phyloP scores from a whole-genome alignment of 306 rosid genomes.

The Argentina anserina region DNA sequence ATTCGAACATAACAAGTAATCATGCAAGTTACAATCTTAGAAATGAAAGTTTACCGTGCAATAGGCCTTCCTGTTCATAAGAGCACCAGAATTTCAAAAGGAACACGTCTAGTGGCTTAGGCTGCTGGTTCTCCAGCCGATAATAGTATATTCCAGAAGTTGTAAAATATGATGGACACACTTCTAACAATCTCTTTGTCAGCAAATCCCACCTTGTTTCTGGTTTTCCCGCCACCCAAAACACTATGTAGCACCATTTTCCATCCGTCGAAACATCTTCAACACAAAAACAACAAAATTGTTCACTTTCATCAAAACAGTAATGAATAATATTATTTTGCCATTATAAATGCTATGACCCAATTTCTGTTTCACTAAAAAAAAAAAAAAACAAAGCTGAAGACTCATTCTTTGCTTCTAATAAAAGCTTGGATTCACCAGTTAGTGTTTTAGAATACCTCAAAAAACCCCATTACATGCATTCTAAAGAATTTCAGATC shows the following conservation, averaged over 20 bases:
- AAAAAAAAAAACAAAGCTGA: background rate
- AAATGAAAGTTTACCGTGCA: constrained; percentile 38
- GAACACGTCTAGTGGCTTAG: constrained; percentile 38
- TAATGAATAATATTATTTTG: background rate
- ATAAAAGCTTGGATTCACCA: background rate
- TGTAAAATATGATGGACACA: constrained; percentile 49
- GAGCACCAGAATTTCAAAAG: constrained; percentile 60
- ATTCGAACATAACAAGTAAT: background rate
- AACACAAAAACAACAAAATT: background rate
- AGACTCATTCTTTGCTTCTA: constrained; percentile 1
- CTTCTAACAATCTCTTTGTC: constrained; percentile 49
- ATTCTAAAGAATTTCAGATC: constrained; percentile 10
- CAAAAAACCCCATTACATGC: background rate
- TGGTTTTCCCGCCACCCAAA: constrained; percentile 52
- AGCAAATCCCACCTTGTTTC: constrained; percentile 47
- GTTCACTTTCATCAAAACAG: background rate
- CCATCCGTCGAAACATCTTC: constrained; percentile 55
- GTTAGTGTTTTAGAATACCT: background rate
- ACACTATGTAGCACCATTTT: constrained; percentile 57
- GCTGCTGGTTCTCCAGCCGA: constrained; percentile 35
- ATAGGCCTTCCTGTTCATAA: constrained; percentile 42
- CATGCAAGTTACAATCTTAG: background rate
- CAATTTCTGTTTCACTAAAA: background rate
- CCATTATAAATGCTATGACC: background rate
- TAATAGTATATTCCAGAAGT: constrained; percentile 43